Percentiles rank a stretch among this genome's conserved stretches.
phyloP scores from a whole-genome alignment of 1,139 yeast species.

The Yamadazyma membranifaciens region DNA sequence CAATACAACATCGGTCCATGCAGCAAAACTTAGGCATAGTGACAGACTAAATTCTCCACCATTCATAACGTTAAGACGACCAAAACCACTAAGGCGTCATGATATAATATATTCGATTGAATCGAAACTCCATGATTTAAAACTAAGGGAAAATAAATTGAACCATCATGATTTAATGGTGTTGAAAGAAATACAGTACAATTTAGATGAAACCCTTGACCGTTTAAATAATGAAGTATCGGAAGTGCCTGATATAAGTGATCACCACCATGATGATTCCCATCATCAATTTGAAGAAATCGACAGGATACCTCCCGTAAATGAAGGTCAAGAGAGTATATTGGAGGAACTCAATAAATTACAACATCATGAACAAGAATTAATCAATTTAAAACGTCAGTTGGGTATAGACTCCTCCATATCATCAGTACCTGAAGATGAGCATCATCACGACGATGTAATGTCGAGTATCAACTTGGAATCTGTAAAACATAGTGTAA shows the following conservation, averaged over 20 bases:
- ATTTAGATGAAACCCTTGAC: not conserved
- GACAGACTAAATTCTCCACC: not conserved
- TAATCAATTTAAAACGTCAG: no score
- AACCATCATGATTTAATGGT: not conserved
- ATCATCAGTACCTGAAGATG: no score
- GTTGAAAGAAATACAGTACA: not conserved
- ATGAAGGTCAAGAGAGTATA: not conserved
- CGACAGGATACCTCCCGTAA: no score
- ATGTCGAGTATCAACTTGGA: no score
- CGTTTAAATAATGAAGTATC: not conserved
- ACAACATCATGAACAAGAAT: not conserved
- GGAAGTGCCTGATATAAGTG: no score
- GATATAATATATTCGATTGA: not conserved
- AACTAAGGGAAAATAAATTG: not conserved
- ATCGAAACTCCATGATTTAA: not conserved
- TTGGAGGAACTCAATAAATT: not conserved
- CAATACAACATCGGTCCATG: no score
- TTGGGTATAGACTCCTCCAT: no score
- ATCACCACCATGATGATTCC: no score
- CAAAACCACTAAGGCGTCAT: not conserved
- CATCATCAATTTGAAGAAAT: no score
- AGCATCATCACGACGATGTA: no score
- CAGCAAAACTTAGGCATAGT: no score
- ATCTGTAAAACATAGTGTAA: not conserved
- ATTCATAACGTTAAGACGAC: constrained; percentile 2